These are phyloP conservation scores for Fusarium avenaceum DNA, from an alignment of 2,329 filamentous ascomycete genomes.

Conservation along the genomic window DNA sequence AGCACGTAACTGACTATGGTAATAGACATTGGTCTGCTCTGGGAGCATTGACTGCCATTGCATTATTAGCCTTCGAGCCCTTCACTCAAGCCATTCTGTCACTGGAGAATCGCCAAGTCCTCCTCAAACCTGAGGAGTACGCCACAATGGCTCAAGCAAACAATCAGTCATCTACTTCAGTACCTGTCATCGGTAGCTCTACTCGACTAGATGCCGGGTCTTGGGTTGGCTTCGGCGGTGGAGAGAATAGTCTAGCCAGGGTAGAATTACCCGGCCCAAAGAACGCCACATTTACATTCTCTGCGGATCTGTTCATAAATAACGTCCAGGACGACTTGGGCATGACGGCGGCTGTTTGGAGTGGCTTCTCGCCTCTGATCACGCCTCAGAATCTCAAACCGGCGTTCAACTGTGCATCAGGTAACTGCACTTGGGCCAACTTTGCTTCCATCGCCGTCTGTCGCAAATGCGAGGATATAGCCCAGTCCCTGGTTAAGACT, in stretches of 20 bases:
- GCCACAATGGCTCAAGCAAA: background rate
- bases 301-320: too few species aligned
- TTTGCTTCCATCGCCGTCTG: conserved; percentile 18
- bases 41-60: conserved; percentile 9
- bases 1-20: background rate
- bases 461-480: conserved; percentile 17
- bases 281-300: background rate
- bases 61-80: conserved; percentile 18
- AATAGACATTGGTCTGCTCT: conserved; percentile 18
- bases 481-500: background rate
- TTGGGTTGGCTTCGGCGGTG: background rate
- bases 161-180: background rate
- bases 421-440: conserved; percentile 28
- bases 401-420: conserved; percentile 7
- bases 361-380: conserved; percentile 6
- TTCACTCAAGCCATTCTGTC: conserved; percentile 18
- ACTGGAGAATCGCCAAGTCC: background rate
- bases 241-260: background rate
- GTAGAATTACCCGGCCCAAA: background rate
- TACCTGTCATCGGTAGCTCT: background rate
- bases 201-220: background rate
- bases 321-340: background rate
- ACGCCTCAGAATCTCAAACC: background rate
- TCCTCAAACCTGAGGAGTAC: background rate
- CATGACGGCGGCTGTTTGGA: conserved; percentile 24